Evolutionary conservation across 1,284 basidiomycete species (phyloP).

Genomic region (Cryptococcus depauperatus): DNA sequence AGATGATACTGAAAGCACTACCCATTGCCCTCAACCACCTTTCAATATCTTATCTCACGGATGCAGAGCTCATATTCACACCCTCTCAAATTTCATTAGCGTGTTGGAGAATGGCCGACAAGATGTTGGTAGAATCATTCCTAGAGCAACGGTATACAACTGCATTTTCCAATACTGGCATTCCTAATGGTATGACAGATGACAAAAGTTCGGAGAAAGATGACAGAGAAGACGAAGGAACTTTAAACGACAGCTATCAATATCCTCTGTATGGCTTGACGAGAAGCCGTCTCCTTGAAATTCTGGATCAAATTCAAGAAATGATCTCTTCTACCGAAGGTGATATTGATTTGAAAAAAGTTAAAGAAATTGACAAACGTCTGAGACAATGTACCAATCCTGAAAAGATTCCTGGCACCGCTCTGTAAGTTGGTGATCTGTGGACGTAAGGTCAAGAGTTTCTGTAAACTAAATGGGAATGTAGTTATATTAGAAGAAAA

Average conservation of each 20-base stretch:
- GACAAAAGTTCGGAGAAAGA: neutral
- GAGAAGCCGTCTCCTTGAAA: constrained; percentile 39
- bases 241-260: neutral
- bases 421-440: constrained; percentile 48
- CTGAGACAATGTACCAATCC: constrained; percentile 84
- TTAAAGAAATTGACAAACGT: constrained; percentile 76
- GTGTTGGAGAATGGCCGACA: constrained; percentile 60
- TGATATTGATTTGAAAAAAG: constrained; percentile 66
- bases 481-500: constrained; percentile 45
- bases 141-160: constrained; percentile 50
- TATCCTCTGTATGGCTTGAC: constrained; percentile 23
- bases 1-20: constrained; percentile 22
- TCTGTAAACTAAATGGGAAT: no score
- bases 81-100: constrained; percentile 93
- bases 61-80: constrained; percentile 83
- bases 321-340: constrained; percentile 54
- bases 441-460: neutral
- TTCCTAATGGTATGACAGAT: neutral
- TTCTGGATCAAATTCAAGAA: constrained; percentile 53
- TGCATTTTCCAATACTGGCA: constrained; percentile 5
- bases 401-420: constrained; percentile 79
- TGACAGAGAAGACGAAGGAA: neutral
- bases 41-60: constrained; percentile 70
- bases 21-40: constrained; percentile 46
- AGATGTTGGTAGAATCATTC: constrained; percentile 56